These are phyloP conservation scores for Cinnamomum micranthum DNA, from an alignment of 164 flowering plant species.

Conservation along the genomic window DNA sequence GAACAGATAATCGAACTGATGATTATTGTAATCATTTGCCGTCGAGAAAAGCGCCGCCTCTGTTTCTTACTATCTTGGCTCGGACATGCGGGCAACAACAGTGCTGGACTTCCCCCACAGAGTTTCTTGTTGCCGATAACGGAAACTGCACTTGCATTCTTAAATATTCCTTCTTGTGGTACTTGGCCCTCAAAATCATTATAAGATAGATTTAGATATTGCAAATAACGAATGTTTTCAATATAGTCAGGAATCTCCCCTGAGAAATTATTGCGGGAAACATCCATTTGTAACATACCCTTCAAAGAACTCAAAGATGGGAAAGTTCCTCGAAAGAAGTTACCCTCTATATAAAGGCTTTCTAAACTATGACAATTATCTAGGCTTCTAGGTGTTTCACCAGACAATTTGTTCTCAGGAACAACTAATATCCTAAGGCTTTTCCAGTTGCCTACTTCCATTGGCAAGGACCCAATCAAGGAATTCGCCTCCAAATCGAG, in stretches of 20 bases:
- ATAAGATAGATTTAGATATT: neutral
- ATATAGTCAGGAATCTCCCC: neutral
- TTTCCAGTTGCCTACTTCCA: slow-evolving; percentile 41
- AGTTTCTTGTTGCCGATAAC: slow-evolving; percentile 11
- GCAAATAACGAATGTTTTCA: neutral
- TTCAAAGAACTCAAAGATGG: slow-evolving; percentile 55
- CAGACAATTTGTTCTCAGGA: slow-evolving; percentile 44
- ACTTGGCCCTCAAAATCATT: neutral
- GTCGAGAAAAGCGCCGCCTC: neutral
- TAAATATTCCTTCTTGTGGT: neutral
- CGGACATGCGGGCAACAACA: slow-evolving; percentile 19
- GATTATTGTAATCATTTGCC: neutral
- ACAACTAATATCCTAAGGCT: slow-evolving; percentile 52
- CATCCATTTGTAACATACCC: slow-evolving; percentile 55
- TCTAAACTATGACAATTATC: slow-evolving; percentile 35
- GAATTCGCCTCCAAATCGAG: slow-evolving; percentile 18
- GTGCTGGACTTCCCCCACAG: slow-evolving; percentile 22
- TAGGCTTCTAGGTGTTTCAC: slow-evolving; percentile 20
- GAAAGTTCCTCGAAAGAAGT: slow-evolving; percentile 56
- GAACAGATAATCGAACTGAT: neutral
- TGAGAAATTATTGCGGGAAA: slow-evolving; percentile 40
- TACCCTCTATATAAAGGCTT: slow-evolving; percentile 61
- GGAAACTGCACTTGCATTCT: neutral
- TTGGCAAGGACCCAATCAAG: slow-evolving; percentile 48
- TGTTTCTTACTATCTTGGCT: neutral